Conservation (phyloP, 768 basidiomycete genomes). For the Crucibulum laeve region DNA sequence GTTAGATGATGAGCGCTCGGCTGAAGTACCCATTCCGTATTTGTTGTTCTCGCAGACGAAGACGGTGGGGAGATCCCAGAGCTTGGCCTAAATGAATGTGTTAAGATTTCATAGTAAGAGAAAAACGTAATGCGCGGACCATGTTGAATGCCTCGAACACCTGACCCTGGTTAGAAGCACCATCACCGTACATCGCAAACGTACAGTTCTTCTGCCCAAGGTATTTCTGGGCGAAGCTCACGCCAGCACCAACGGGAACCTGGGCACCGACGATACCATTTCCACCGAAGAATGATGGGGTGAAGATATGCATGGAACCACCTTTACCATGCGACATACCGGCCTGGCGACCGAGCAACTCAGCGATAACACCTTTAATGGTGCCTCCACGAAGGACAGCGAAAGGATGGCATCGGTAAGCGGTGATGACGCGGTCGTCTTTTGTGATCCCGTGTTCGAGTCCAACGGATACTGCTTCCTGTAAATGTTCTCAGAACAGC, state of each 20-base stretch:
- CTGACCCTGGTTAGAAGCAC: constrained; percentile 97
- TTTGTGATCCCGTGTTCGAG: constrained; percentile 81
- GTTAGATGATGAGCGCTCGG: constrained; percentile 89
- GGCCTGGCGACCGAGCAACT: constrained; percentile 83
- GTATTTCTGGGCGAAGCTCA: constrained; percentile 95
- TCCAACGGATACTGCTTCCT: constrained; percentile 99
- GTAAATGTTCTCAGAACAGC: constrained; percentile 2
- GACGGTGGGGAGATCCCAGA: constrained; percentile 91
- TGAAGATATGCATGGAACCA: constrained; percentile 99
- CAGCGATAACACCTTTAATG: constrained; percentile 85
- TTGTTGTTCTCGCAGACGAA: constrained; percentile 99
- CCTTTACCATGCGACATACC: constrained; percentile 99
- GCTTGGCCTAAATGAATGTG: constrained; percentile 92
- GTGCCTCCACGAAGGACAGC: constrained; percentile 93
- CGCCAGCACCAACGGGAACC: constrained; percentile 92
- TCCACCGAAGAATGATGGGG: constrained; percentile 95
- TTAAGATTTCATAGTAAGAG: not conserved
- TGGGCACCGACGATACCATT: constrained; percentile 99
- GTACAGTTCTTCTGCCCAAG: constrained; percentile 65
- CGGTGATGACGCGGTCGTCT: constrained; percentile 90
- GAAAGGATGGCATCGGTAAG: constrained; percentile 98
- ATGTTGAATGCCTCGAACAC: constrained; percentile 99
- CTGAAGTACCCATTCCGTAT: constrained; percentile 98
- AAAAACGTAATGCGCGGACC: constrained; percentile 46
- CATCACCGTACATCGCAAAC: constrained; percentile 95